Conservation (phyloP, 768 basidiomycete species). For the Boletus coccyginus region DNA sequence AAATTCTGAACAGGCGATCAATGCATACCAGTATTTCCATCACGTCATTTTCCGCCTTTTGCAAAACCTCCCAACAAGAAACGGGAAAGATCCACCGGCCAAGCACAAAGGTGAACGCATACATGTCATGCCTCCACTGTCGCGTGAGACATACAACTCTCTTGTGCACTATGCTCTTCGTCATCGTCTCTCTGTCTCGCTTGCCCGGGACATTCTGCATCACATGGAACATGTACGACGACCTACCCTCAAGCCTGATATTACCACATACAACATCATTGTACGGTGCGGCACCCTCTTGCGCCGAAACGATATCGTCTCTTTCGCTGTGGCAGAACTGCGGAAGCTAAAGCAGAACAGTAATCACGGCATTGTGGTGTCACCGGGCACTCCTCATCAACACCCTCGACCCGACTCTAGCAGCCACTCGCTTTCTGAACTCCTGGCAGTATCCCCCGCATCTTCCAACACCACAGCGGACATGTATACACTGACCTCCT, state of each 20-base stretch:
- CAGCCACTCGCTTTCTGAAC: conserved; percentile 7
- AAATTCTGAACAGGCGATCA: conserved; percentile 26
- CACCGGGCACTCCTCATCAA: neutral
- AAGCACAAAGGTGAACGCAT: neutral
- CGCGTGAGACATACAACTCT: conserved; percentile 50
- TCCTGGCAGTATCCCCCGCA: conserved; percentile 12
- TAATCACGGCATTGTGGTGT: conserved; percentile 25
- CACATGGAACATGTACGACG: conserved; percentile 51
- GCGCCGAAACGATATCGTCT: conserved; percentile 42
- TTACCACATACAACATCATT: conserved; percentile 56
- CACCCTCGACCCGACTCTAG: neutral
- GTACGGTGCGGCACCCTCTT: conserved; percentile 54
- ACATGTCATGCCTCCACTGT: conserved; percentile 33
- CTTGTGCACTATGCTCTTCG: conserved; percentile 67
- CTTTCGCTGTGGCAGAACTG: conserved; percentile 37
- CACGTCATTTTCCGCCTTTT: conserved; percentile 43
- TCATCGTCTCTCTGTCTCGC: conserved; percentile 48
- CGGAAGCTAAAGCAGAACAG: conserved; percentile 21
- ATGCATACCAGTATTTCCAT: conserved; percentile 50
- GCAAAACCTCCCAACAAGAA: conserved; percentile 28
- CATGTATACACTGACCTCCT: conserved; percentile 47
- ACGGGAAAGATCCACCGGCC: conserved; percentile 18
- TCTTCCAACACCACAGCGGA: conserved; percentile 34
- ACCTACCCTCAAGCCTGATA: conserved; percentile 43
- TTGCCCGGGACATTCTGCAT: conserved; percentile 48